Evolutionary conservation across 164 flowering plant species (phyloP).

Genomic region (Nymphaea thermarum): DNA sequence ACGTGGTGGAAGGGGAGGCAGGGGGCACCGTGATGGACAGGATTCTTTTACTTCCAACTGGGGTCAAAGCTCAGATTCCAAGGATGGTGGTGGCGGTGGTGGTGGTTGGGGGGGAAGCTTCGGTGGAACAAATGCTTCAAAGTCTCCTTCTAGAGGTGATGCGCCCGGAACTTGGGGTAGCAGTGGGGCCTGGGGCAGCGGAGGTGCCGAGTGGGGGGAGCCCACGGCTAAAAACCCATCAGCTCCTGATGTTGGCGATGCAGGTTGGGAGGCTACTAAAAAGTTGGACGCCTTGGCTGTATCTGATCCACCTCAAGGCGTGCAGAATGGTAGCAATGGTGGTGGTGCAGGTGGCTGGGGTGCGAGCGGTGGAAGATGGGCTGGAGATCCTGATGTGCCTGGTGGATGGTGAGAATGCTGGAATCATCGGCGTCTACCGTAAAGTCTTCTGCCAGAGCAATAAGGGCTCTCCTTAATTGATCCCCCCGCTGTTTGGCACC

Average conservation of each 20-base stretch:
- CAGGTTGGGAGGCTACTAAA: slow-evolving; percentile 6
- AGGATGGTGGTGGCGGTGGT: slow-evolving; percentile 43
- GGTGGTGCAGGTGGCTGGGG: slow-evolving; percentile 1
- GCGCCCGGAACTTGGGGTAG: slow-evolving; percentile 9
- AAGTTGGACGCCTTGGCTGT: no score
- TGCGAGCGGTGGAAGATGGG: slow-evolving; percentile 7
- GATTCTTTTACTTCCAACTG: slow-evolving; percentile 44
- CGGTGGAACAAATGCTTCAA: slow-evolving; percentile 14
- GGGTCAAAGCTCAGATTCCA: slow-evolving; percentile 18
- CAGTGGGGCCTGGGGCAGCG: slow-evolving; percentile 10
- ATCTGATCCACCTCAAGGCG: background rate
- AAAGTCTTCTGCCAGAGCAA: no score
- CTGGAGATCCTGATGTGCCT: background rate
- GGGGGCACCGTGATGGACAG: slow-evolving; percentile 21
- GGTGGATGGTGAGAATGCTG: background rate
- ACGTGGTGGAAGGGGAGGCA: slow-evolving; percentile 30
- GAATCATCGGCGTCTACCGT: no score
- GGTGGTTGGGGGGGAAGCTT: slow-evolving; percentile 27
- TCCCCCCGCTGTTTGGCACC: no score
- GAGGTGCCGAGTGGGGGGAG: slow-evolving; percentile 2
- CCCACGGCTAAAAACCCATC: background rate
- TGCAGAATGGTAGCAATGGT: background rate
- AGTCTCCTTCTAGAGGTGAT: slow-evolving; percentile 18
- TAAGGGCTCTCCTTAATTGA: no score
- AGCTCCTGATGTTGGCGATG: background rate